These are phyloP conservation scores for Papiliotrema fonsecae DNA, from an alignment of 1,284 basidiomycete species.

Conservation along the genomic window DNA sequence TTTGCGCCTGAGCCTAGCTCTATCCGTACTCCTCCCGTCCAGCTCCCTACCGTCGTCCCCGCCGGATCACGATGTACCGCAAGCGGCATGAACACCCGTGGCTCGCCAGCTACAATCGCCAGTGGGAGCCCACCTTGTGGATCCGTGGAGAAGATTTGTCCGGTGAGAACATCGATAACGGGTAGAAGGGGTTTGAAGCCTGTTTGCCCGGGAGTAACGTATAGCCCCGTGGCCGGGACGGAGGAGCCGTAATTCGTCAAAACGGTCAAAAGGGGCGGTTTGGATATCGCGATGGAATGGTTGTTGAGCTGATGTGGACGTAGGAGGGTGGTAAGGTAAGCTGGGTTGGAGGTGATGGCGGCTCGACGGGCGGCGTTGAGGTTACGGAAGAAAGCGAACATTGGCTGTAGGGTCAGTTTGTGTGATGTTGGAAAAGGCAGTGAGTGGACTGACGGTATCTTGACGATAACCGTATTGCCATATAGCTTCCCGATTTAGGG, in stretches of 20 bases:
- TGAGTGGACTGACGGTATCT: slow-evolving; percentile 26
- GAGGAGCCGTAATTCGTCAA: slow-evolving; percentile 60
- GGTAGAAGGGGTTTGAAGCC: slow-evolving; percentile 52
- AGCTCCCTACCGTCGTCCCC: not conserved
- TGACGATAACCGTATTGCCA: slow-evolving; percentile 50
- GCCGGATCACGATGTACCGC: slow-evolving; percentile 10
- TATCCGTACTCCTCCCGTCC: not conserved
- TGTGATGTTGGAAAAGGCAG: slow-evolving; percentile 40
- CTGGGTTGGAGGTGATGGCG: slow-evolving; percentile 51
- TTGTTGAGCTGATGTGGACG: slow-evolving; percentile 43
- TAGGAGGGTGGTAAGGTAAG: slow-evolving; percentile 58
- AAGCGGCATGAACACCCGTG: slow-evolving; percentile 41
- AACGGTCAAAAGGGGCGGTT: slow-evolving; percentile 62
- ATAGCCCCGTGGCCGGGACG: slow-evolving; percentile 35
- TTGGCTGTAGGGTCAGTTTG: slow-evolving; percentile 35
- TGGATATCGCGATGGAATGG: slow-evolving; percentile 58
- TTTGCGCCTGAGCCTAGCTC: not conserved
- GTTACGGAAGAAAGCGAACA: slow-evolving; percentile 55
- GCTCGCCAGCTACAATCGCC: slow-evolving; percentile 33
- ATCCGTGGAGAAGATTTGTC: slow-evolving; percentile 52
- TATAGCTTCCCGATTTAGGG: slow-evolving; percentile 46
- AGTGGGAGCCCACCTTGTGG: slow-evolving; percentile 48
- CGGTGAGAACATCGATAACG: slow-evolving; percentile 62
- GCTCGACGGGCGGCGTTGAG: slow-evolving; percentile 61
- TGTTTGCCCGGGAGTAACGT: slow-evolving; percentile 31